These are phyloP conservation scores for Paradendryphiella salina DNA, from an alignment of 2,329 filamentous ascomycete genomes.

Conservation along the genomic window DNA sequence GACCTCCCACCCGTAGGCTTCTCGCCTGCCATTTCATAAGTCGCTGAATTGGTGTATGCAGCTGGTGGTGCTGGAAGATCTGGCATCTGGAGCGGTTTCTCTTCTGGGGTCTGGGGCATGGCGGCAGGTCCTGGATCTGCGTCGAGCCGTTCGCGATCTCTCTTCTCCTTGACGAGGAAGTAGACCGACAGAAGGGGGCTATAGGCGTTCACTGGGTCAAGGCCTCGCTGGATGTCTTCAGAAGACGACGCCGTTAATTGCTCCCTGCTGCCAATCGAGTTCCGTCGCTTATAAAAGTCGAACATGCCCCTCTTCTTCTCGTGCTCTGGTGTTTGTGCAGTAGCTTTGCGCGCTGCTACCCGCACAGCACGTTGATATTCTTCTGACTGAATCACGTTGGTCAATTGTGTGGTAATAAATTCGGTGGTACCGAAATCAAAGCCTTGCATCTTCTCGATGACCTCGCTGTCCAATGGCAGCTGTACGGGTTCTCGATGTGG, in stretches of 20 bases:
- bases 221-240: slow-evolving; percentile 79
- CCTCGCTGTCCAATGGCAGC: slow-evolving; percentile 77
- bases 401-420: slow-evolving; percentile 78
- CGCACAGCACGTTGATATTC: slow-evolving; percentile 89
- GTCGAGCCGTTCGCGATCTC: slow-evolving; percentile 71
- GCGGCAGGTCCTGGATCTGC: slow-evolving; percentile 62
- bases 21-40: slow-evolving; percentile 88
- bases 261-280: slow-evolving; percentile 85
- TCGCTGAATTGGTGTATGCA: slow-evolving; percentile 81
- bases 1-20: slow-evolving; percentile 81
- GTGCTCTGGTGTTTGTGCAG: slow-evolving; percentile 59
- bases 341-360: slow-evolving; percentile 67
- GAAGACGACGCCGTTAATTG: slow-evolving; percentile 81
- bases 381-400: slow-evolving; percentile 85
- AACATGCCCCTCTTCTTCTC: slow-evolving; percentile 91
- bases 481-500: slow-evolving; percentile 82
- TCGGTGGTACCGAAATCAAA: slow-evolving; percentile 95
- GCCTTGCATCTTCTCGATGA: slow-evolving; percentile 92
- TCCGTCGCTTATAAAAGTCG: slow-evolving; percentile 94
- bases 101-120: slow-evolving; percentile 60
- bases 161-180: slow-evolving; percentile 93
- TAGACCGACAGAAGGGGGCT: slow-evolving; percentile 92
- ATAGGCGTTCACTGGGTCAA: slow-evolving; percentile 89
- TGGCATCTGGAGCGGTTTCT: slow-evolving; percentile 65
- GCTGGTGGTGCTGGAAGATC: slow-evolving; percentile 80